These are phyloP conservation scores for Syncephalastrum sp. DNA, from an alignment of 371 early-diverging fungal genomes.

Conservation along the genomic window DNA sequence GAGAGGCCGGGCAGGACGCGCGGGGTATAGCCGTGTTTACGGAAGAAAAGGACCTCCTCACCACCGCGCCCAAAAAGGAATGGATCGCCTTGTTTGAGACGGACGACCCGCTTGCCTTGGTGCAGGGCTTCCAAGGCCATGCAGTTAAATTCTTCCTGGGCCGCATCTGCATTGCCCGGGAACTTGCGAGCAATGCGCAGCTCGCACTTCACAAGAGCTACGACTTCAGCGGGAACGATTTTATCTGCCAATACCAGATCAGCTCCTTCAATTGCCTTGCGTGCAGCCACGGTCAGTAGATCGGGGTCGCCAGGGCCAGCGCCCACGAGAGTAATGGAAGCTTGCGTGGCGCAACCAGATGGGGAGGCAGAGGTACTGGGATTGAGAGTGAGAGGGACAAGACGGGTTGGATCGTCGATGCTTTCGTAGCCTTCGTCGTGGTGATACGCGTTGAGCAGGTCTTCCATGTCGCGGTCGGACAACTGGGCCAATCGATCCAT, in stretches of 20 bases:
- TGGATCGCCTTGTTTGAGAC: conserved; percentile 90
- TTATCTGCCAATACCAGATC: conserved; percentile 86
- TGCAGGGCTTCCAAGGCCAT: conserved; percentile 62
- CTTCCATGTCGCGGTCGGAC: conserved; percentile 60
- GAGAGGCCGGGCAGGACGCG: conserved; percentile 86
- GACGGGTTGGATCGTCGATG: conserved; percentile 11
- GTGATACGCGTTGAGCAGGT: conserved; percentile 64
- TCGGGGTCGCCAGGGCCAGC: conserved; percentile 88
- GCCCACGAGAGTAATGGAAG: conserved; percentile 72
- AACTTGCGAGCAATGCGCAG: conserved; percentile 46
- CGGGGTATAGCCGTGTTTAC: conserved; percentile 60
- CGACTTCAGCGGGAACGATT: conserved; percentile 73
- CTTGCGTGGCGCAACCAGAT: neutral
- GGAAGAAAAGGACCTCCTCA: conserved; percentile 82
- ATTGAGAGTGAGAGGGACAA: conserved; percentile 6
- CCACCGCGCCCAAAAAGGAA: conserved; percentile 93
- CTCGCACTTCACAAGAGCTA: conserved; percentile 53
- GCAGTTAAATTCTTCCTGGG: conserved; percentile 79
- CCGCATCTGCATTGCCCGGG: conserved; percentile 72
- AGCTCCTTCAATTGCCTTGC: conserved; percentile 64
- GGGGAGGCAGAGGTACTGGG: conserved; percentile 3
- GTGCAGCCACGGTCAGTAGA: conserved; percentile 77
- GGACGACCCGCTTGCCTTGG: conserved; percentile 73
- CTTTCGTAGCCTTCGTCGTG: conserved; percentile 59
- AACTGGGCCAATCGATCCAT: conserved; percentile 60